Conservation (phyloP, 2,329 filamentous ascomycete genomes). For the Neurospora sp. region DNA sequence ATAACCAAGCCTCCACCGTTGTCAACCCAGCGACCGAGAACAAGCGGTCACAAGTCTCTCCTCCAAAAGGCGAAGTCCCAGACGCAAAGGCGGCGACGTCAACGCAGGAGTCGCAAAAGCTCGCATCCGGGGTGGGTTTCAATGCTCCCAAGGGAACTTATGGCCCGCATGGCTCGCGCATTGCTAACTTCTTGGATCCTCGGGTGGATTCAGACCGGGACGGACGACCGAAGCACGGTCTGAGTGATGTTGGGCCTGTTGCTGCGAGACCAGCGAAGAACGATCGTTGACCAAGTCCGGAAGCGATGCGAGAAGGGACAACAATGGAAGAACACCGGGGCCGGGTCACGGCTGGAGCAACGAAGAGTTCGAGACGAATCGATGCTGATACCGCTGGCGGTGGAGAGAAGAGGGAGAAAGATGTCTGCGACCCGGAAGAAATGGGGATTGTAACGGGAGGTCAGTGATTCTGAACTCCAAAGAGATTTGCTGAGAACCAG, state of each 20-base stretch:
- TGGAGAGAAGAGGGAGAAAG: neutral
- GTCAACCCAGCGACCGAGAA: neutral
- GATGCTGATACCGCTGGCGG: neutral
- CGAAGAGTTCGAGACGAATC: neutral
- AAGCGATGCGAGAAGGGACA: neutral
- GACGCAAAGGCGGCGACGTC: neutral
- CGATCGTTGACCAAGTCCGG: neutral
- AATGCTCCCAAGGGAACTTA: constrained; percentile 8
- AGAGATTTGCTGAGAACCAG: neutral
- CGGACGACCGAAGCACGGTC: constrained; percentile 1
- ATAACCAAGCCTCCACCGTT: constrained; percentile 2
- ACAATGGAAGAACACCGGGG: neutral
- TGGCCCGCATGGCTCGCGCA: constrained; percentile 5
- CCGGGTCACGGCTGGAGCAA: neutral
- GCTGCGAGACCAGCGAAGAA: constrained; percentile 6
- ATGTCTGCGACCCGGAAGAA: too few species aligned
- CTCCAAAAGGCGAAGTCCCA: neutral
- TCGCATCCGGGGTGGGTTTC: constrained; percentile 3
- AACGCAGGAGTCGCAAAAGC: neutral
- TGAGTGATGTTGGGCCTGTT: constrained; percentile 1
- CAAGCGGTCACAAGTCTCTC: constrained; percentile 1
- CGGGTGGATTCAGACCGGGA: constrained; percentile 4
- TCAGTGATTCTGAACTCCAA: too few species aligned
- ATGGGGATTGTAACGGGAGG: too few species aligned
- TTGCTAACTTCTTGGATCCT: constrained; percentile 8